phyloP scores from a whole-genome alignment of 2,329 filamentous ascomycete genomes.

The Ophiostoma pallidulum region DNA sequence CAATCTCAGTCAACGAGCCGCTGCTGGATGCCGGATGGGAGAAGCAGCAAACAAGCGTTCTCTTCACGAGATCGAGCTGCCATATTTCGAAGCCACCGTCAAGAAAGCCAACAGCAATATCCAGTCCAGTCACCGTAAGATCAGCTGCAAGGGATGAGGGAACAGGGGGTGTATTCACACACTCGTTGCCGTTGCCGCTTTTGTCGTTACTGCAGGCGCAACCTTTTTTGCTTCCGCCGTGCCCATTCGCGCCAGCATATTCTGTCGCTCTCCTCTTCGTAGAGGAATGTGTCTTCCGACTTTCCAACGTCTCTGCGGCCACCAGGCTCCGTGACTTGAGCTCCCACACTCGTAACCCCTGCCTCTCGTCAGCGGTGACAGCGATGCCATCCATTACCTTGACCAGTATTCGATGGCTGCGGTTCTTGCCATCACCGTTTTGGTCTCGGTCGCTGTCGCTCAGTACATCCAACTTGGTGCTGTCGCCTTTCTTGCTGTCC shows the following conservation, averaged over 20 bases:
- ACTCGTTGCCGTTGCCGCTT: conserved; percentile 6
- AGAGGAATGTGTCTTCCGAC: background rate
- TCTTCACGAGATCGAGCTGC: conserved; percentile 38
- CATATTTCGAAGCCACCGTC: conserved; percentile 67
- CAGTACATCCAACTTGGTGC: conserved; percentile 20
- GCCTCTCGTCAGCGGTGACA: conserved; percentile 60
- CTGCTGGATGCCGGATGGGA: conserved; percentile 52
- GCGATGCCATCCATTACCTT: conserved; percentile 69
- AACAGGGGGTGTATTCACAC: conserved; percentile 14
- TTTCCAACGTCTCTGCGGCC: conserved; percentile 34
- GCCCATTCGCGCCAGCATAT: background rate
- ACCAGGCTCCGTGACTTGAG: conserved; percentile 54
- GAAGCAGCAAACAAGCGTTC: conserved; percentile 41
- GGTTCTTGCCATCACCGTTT: conserved; percentile 1
- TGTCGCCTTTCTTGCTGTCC: background rate
- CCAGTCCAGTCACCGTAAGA: conserved; percentile 37
- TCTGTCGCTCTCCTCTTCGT: background rate
- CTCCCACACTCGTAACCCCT: conserved; percentile 72
- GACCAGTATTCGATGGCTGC: conserved; percentile 52
- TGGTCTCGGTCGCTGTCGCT: conserved; percentile 26
- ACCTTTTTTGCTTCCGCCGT: background rate
- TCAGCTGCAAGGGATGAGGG: conserved; percentile 62
- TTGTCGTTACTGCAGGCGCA: conserved; percentile 15
- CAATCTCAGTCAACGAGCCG: conserved; percentile 59
- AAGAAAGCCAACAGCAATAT: conserved; percentile 59